Percentiles rank a stretch among this genome's conserved stretches.
Evolutionary conservation across 371 early-diverging fungal genomes (phyloP).

Genomic region (Mucor saturninus): DNA sequence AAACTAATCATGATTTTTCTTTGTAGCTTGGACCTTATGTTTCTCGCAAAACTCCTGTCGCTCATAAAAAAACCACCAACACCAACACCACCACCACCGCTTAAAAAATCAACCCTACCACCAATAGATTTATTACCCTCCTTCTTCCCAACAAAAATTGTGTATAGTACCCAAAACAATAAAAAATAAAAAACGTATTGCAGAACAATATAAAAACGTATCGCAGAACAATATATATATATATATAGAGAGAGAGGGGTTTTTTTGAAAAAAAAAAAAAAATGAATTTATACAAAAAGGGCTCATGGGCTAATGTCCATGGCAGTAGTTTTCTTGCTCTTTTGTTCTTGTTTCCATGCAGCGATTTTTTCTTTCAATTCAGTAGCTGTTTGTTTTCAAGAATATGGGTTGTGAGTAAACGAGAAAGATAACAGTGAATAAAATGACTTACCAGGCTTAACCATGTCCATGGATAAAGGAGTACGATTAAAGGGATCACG

Average conservation of each 20-base stretch:
- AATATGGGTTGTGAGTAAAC: neutral
- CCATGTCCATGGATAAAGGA: constrained; percentile 81
- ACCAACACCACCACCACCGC: neutral
- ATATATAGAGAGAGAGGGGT: neutral
- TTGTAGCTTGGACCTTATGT: constrained; percentile 72
- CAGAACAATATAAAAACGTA: neutral
- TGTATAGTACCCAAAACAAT: constrained; percentile 1
- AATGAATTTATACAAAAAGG: neutral
- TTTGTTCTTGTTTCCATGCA: constrained; percentile 52
- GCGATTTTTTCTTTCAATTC: constrained; percentile 56
- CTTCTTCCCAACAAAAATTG: neutral
- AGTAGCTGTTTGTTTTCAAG: constrained; percentile 23
- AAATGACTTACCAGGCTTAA: constrained; percentile 66
- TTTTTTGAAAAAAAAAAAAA: too few relatives aligned
- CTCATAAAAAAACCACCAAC: constrained; percentile 9
- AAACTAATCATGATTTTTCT: neutral
- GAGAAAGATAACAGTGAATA: neutral
- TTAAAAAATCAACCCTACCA: neutral
- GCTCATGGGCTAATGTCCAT: constrained; percentile 28
- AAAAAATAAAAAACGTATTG: constrained; percentile 8
- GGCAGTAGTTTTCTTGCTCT: constrained; percentile 18
- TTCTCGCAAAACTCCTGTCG: constrained; percentile 60
- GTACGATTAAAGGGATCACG: constrained; percentile 97
- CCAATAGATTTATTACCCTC: constrained; percentile 1
- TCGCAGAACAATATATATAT: neutral